Evolutionary conservation across 352 stramenopile species (phyloP).

Genomic region (Saprolegnia diclina): DNA sequence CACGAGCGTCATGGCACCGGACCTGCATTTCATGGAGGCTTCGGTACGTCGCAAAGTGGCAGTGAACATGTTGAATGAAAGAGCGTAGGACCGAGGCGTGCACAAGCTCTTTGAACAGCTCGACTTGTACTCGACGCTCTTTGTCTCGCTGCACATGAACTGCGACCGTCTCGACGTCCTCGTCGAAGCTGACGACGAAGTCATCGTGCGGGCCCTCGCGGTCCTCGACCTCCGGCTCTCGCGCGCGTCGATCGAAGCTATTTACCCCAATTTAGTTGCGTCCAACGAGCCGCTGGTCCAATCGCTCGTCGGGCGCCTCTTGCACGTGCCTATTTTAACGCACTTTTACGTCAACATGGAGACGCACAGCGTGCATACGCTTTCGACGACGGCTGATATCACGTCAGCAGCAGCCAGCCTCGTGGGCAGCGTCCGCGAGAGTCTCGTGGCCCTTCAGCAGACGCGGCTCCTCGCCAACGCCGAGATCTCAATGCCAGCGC

Average conservation of each 20-base stretch:
- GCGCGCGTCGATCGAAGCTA: background rate
- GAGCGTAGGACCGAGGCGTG: background rate
- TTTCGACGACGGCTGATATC: background rate
- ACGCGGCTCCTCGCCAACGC: background rate
- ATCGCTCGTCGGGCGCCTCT: background rate
- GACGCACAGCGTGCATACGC: background rate
- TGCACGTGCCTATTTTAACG: conserved; percentile 3
- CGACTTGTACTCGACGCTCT: background rate
- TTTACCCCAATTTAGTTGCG: conserved; percentile 15
- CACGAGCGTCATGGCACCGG: background rate
- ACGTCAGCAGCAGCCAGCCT: background rate
- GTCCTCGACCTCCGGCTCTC: conserved; percentile 9
- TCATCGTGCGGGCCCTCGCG: background rate
- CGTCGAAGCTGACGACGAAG: background rate
- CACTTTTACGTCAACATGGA: conserved; percentile 3
- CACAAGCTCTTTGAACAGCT: conserved; percentile 12
- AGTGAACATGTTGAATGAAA: background rate
- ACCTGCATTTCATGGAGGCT: conserved; percentile 5
- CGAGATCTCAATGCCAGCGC: background rate
- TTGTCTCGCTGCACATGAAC: background rate
- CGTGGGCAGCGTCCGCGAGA: background rate
- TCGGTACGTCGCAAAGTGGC: no score
- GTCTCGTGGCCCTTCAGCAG: background rate
- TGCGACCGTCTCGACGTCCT: background rate
- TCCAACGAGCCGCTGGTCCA: conserved; percentile 20